Conservation (phyloP, 352 stramenopile species). For the Phytophthora colocasiae region DNA sequence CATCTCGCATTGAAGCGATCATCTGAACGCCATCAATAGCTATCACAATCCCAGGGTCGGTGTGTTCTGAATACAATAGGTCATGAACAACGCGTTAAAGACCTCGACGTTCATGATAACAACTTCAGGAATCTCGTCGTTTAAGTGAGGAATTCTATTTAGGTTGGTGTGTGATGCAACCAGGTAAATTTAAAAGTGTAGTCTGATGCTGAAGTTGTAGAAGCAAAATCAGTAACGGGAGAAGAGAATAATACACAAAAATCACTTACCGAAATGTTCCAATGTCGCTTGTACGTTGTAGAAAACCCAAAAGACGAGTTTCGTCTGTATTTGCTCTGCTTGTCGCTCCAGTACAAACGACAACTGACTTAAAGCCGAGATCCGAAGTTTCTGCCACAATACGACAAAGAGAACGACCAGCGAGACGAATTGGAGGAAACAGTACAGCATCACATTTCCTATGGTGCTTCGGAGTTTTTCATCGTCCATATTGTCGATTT, state of each 20-base stretch:
- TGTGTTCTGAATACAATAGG: too few relatives aligned
- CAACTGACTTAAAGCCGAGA: constrained; percentile 40
- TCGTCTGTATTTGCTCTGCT: constrained; percentile 37
- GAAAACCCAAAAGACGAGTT: constrained; percentile 52
- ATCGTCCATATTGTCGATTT: constrained; percentile 32
- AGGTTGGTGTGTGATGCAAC: constrained; percentile 21
- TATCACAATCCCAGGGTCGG: too few relatives aligned
- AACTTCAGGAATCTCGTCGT: too few relatives aligned
- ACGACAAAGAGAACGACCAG: constrained; percentile 37
- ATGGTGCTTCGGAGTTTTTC: constrained; percentile 22
- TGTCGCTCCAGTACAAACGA: constrained; percentile 51
- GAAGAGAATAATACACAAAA: background rate
- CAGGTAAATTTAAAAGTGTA: constrained; percentile 46
- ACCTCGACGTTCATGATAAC: too few relatives aligned
- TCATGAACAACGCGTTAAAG: too few relatives aligned
- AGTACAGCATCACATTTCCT: constrained; percentile 45
- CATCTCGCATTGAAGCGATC: too few relatives aligned
- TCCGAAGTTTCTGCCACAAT: constrained; percentile 25
- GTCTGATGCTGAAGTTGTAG: constrained; percentile 25
- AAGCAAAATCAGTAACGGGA: background rate
- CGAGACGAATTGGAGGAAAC: constrained; percentile 45
- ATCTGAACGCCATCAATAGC: too few relatives aligned
- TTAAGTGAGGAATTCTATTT: background rate
- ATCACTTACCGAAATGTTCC: constrained; percentile 37
- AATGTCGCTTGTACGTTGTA: constrained; percentile 40